Conservation (phyloP, 208 protist genomes). For the Angomonas deanei region DNA sequence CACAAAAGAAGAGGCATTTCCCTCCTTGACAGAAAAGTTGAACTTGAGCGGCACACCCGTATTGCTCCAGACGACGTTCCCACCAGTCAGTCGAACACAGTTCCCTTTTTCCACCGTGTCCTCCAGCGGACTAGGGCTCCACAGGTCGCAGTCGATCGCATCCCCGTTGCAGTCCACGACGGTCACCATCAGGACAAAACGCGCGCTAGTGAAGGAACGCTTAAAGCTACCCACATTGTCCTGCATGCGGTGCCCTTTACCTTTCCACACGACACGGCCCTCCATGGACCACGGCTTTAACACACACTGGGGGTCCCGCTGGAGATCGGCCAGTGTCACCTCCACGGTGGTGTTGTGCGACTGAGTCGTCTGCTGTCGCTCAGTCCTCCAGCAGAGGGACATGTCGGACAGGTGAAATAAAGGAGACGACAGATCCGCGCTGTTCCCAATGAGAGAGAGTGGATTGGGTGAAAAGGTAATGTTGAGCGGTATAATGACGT, state of each 20-base stretch:
- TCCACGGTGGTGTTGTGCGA: neutral
- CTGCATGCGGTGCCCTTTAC: constrained; percentile 16
- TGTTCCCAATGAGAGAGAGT: constrained; percentile 53
- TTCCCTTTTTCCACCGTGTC: constrained; percentile 26
- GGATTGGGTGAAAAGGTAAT: constrained; percentile 30
- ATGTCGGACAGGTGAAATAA: constrained; percentile 44
- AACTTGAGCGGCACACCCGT: constrained; percentile 23
- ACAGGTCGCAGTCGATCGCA: constrained; percentile 26
- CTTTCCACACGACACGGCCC: constrained; percentile 57
- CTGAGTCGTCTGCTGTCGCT: neutral
- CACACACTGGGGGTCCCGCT: constrained; percentile 22
- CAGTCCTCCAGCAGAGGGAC: constrained; percentile 14
- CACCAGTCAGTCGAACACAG: constrained; percentile 18
- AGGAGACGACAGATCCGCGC: constrained; percentile 14
- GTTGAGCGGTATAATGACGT: constrained; percentile 52
- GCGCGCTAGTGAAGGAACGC: no score
- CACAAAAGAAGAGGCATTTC: neutral
- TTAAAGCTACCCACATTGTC: no score
- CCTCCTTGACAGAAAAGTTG: constrained; percentile 17
- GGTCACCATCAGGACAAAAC: constrained; percentile 35
- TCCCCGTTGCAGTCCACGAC: constrained; percentile 53
- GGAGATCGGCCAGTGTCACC: constrained; percentile 35
- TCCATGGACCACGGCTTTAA: constrained; percentile 36
- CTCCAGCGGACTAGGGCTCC: constrained; percentile 2
- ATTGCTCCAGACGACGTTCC: constrained; percentile 30